Conservation (phyloP, 305 asterid genomes). For the Fraxinus dipetala region DNA sequence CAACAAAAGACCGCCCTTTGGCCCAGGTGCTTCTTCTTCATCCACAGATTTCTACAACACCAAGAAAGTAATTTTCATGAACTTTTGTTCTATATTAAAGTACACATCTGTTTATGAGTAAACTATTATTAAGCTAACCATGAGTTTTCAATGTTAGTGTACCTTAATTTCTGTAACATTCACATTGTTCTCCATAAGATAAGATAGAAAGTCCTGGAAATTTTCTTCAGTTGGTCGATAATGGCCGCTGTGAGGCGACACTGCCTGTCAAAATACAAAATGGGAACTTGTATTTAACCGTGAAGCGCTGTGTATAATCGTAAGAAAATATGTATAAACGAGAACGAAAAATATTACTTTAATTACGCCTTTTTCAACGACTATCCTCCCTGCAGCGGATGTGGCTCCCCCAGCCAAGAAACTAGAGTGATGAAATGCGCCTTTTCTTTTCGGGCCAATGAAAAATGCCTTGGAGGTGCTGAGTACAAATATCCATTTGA, state of each 20-base stretch:
- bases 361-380: constrained; percentile 66
- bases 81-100: not conserved
- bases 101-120: not conserved
- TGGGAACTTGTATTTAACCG: not conserved
- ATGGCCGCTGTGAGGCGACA: constrained; percentile 98
- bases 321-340: not conserved
- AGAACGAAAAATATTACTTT: constrained; percentile 47
- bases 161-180: constrained; percentile 75
- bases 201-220: constrained; percentile 70
- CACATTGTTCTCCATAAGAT: constrained; percentile 61
- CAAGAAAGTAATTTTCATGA: not conserved
- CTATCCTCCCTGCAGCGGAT: constrained; percentile 85
- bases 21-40: constrained; percentile 46
- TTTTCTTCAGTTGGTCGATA: constrained; percentile 85
- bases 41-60: constrained; percentile 60
- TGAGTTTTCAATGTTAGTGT: constrained; percentile 1
- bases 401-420: constrained; percentile 98
- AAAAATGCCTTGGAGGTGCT: constrained; percentile 75
- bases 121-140: not conserved
- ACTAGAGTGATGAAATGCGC: constrained; percentile 92
- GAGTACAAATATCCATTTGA: constrained; percentile 96
- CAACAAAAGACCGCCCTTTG: constrained; percentile 29
- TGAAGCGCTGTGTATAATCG: not conserved
- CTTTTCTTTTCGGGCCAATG: constrained; percentile 77
- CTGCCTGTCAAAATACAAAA: constrained; percentile 52